Evolutionary conservation across 371 early-diverging fungal species (phyloP), one percentile per base, ranked within the genome.

Genomic region (Syncephalastrum monosporum): DNA sequence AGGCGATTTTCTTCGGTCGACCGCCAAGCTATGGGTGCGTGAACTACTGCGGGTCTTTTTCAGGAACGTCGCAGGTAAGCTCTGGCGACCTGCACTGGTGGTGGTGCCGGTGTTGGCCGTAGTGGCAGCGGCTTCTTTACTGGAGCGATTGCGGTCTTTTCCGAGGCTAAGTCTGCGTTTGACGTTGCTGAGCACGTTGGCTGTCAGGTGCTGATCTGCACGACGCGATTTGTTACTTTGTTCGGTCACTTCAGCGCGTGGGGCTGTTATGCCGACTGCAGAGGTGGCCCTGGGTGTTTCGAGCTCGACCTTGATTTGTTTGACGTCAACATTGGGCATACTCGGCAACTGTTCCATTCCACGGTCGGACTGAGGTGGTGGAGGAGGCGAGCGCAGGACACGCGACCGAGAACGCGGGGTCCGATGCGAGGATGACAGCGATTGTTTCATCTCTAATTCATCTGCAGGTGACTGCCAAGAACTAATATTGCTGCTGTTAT

Each of bases 111-210:
- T 8, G 10, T 12, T 33, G 38, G 10, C 12, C 10, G 38, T 33
- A 2, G 1, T 10, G 38, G 47, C 8, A 14, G 44, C 60, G n/a
- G 10, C 17, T 41, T 53, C 29, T 27, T 29, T 51, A 14, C 49
- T 23, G 45, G 59, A 38, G 56, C 44, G 23, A 55, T 65, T 44
- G 57, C 71, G 60, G n/a, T 60, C 60, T 56, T 68, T 70, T 7
- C 68, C 63, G 15, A 69, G 50, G 42, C 70, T 73, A 0, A 67
- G 27, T 42, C 59, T 65, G 25, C 69, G 56, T 53, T 63, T 68
- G 38, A 56, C 50, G 15, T 63, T 59, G 51, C 14, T 55, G 16
- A 63, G 46, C 27, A 59, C 50, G 16, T 63, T 57, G 3, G 46
- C 60, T 8, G 63, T 59, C 46, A 51, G 24, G 52, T 27, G 48